Evolutionary conservation across 2,329 filamentous ascomycete genomes (phyloP).

Genomic region (Mycosphaerelloides madeirae): DNA sequence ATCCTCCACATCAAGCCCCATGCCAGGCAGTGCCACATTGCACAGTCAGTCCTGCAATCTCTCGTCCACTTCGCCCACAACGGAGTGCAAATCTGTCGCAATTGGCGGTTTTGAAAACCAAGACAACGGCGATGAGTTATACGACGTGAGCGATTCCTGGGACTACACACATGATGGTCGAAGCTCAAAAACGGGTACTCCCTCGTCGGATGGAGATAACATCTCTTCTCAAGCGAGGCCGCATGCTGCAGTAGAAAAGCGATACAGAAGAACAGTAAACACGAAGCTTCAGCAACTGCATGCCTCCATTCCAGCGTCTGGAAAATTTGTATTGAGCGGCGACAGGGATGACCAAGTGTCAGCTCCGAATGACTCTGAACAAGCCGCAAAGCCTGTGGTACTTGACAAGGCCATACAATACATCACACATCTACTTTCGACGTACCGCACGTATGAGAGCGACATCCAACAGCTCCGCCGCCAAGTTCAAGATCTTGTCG

Average conservation of each 20-base stretch:
- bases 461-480: conserved; percentile 13
- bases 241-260: conserved; percentile 17
- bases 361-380: conserved; percentile 3
- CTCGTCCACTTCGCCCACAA: background rate
- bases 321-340: conserved; percentile 10
- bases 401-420: conserved; percentile 20
- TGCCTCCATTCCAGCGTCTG: conserved; percentile 13
- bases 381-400: conserved; percentile 15
- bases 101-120: background rate
- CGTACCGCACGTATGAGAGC: conserved; percentile 15
- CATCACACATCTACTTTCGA: conserved; percentile 14
- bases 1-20: background rate
- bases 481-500: conserved; percentile 10
- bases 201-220: background rate
- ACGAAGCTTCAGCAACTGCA: conserved; percentile 17
- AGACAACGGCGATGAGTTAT: background rate
- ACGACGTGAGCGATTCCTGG: background rate
- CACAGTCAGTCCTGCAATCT: background rate
- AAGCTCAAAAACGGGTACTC: background rate
- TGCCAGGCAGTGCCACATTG: background rate
- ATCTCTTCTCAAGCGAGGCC: conserved; percentile 9
- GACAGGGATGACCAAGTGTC: conserved; percentile 1
- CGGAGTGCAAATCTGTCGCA: background rate
- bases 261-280: conserved; percentile 17
- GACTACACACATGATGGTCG: background rate